Evolutionary conservation across 2,329 filamentous ascomycete genomes (phyloP).

Genomic region (Fusarium napiforme): DNA sequence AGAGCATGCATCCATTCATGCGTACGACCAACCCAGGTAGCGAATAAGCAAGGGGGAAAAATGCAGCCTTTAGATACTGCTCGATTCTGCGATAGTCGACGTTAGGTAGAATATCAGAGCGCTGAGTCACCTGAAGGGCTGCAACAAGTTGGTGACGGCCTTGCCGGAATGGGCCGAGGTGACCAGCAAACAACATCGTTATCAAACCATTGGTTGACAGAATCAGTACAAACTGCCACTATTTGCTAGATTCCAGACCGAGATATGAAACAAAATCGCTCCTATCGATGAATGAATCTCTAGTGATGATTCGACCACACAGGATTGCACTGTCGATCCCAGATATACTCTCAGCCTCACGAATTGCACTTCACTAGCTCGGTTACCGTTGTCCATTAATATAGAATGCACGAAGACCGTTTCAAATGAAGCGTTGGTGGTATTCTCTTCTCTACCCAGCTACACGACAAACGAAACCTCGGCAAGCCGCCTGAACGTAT

Average conservation of each 20-base stretch:
- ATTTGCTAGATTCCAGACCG: neutral
- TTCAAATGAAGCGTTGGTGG: conserved; percentile 39
- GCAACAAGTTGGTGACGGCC: conserved; percentile 19
- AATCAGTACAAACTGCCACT: neutral
- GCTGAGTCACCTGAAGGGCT: conserved; percentile 1
- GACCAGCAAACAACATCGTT: neutral
- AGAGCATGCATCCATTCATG: neutral
- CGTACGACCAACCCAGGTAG: neutral
- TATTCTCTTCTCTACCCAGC: conserved; percentile 40
- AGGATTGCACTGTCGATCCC: neutral
- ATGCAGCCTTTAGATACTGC: too few relatives aligned
- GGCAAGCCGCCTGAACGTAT: conserved; percentile 21
- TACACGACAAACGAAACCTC: conserved; percentile 44
- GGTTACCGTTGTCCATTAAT: conserved; percentile 45
- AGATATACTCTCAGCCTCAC: conserved; percentile 3
- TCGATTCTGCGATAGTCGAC: neutral
- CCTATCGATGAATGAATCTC: neutral
- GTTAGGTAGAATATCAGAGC: neutral
- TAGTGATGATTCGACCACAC: neutral
- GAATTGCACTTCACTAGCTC: conserved; percentile 2
- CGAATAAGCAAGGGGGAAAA: neutral
- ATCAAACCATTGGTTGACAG: neutral
- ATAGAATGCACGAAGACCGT: conserved; percentile 43
- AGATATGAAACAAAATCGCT: neutral
- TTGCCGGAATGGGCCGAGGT: conserved; percentile 9